Conservation (phyloP, 495 filamentous ascomycete species). For the Penicillium coffeae region DNA sequence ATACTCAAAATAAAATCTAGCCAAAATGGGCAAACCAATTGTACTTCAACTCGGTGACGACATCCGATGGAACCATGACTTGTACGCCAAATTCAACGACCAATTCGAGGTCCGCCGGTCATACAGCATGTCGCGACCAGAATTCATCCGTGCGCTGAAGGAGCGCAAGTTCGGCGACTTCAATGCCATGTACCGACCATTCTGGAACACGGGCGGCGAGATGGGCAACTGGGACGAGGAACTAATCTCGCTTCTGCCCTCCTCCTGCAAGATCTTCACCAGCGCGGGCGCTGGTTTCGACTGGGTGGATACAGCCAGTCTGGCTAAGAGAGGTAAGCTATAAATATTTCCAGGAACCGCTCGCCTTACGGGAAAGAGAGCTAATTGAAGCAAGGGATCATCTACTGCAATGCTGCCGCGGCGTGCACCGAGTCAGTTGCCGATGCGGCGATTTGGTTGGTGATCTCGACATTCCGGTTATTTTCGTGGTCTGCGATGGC, state of each 20-base stretch:
- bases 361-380: no score
- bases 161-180: conserved; percentile 69
- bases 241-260: conserved; percentile 61
- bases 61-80: conserved; percentile 61
- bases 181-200: conserved; percentile 68
- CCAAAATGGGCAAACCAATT: conserved; percentile 28
- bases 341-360: no score
- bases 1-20: background rate
- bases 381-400: no score
- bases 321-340: conserved; percentile 61
- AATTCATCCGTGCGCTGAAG: conserved; percentile 60
- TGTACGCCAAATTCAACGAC: conserved; percentile 52
- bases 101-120: conserved; percentile 50
- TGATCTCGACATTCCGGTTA: conserved; percentile 62
- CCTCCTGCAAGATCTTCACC: conserved; percentile 63
- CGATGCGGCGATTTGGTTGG: conserved; percentile 56
- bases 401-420: conserved; percentile 67
- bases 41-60: conserved; percentile 68
- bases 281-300: conserved; percentile 74
- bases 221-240: conserved; percentile 76
- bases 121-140: conserved; percentile 50
- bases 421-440: conserved; percentile 65
- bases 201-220: conserved; percentile 75
- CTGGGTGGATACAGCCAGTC: conserved; percentile 67
- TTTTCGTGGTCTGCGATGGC: conserved; percentile 59